These are phyloP conservation scores for Cyberlindnera maritima DNA, from an alignment of 805 yeast genomes.

Conservation along the genomic window DNA sequence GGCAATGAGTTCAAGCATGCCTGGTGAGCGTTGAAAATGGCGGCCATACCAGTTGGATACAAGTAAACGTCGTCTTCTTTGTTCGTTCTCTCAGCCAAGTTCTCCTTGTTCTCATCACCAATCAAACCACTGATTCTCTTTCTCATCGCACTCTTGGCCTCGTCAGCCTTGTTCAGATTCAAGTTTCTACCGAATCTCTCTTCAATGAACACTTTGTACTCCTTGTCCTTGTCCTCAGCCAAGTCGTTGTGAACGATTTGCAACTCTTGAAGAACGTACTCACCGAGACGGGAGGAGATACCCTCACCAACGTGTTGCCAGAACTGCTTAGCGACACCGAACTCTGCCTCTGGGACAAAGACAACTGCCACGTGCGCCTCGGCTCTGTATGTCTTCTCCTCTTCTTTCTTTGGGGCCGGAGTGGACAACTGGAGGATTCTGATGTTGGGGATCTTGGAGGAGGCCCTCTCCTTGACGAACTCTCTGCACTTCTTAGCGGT, in stretches of 20 bases:
- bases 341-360: constrained; percentile 68
- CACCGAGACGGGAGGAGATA: constrained; percentile 86
- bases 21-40: constrained; percentile 80
- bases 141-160: constrained; percentile 72
- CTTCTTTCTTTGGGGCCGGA: constrained; percentile 57
- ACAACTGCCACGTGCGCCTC: constrained; percentile 68
- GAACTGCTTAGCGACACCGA: constrained; percentile 72
- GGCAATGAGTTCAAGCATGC: constrained; percentile 37
- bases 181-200: constrained; percentile 89
- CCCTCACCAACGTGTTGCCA: constrained; percentile 99
- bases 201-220: constrained; percentile 69
- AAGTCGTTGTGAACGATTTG: constrained; percentile 34
- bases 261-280: constrained; percentile 70
- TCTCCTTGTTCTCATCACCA: constrained; percentile 35
- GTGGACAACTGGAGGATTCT: constrained; percentile 75
- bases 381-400: constrained; percentile 55
- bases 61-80: constrained; percentile 70
- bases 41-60: constrained; percentile 90
- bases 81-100: constrained; percentile 20
- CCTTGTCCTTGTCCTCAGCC: constrained; percentile 40
- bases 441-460: constrained; percentile 33
- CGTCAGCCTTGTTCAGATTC: constrained; percentile 69
- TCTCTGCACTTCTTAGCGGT: constrained; percentile 85
- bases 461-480: constrained; percentile 52
- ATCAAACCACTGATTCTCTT: constrained; percentile 72